Evolutionary conservation across 2,329 filamentous ascomycete genomes (phyloP).

Genomic region (Esteya vermicola): DNA sequence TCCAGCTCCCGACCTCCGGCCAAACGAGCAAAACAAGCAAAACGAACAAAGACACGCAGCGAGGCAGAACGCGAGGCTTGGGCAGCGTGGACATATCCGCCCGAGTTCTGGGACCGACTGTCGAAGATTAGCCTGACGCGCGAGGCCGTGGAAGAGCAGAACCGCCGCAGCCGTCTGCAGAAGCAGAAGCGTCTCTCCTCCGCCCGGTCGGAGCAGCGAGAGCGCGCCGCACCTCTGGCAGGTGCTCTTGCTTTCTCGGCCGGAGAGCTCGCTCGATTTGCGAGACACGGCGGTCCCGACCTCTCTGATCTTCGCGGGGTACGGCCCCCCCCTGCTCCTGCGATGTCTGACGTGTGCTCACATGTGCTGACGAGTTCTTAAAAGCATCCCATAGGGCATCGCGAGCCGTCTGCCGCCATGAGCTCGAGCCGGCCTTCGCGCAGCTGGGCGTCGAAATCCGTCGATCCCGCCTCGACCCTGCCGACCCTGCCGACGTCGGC

Average conservation of each 20-base stretch:
- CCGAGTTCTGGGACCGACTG: constrained; percentile 8
- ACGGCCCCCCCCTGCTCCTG: no score
- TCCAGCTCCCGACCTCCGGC: background rate
- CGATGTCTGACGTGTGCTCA: background rate
- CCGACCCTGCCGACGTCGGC: constrained; percentile 5
- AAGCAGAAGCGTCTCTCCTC: background rate
- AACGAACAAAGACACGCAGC: constrained; percentile 2
- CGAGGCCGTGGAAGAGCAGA: constrained; percentile 7
- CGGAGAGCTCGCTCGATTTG: constrained; percentile 11
- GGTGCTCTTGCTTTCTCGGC: background rate
- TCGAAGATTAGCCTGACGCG: constrained; percentile 4
- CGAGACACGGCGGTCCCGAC: constrained; percentile 14
- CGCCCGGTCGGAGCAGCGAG: no score
- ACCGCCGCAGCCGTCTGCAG: constrained; percentile 4
- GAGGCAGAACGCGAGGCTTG: constrained; percentile 2
- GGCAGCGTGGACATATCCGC: constrained; percentile 5
- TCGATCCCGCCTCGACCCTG: constrained; percentile 9
- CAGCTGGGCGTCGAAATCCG: constrained; percentile 8
- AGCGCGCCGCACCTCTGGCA: background rate
- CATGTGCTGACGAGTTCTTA: background rate
- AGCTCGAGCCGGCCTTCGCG: constrained; percentile 6
- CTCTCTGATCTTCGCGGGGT: constrained; percentile 13
- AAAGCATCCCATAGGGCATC: background rate
- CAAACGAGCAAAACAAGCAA: no score
- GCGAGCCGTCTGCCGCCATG: constrained; percentile 3